phyloP scores from a whole-genome alignment of 805 yeast genomes.

The Candida orba region DNA sequence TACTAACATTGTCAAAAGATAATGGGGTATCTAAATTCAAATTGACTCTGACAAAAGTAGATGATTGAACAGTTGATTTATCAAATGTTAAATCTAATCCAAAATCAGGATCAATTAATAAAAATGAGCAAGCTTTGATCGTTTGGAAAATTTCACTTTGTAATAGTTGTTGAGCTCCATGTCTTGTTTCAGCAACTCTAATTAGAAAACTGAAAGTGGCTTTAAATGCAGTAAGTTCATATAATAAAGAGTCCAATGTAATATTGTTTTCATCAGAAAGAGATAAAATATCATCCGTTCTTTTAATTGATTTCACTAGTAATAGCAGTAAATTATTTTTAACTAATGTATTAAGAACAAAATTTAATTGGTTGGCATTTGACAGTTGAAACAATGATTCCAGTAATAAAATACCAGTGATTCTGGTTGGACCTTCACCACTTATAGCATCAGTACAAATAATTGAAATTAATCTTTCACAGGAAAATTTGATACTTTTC shows the following conservation, averaged over 20 bases:
- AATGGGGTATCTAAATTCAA: slow-evolving; percentile 49
- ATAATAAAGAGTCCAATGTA: slow-evolving; percentile 47
- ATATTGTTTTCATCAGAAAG: slow-evolving; percentile 30
- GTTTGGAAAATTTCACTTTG: slow-evolving; percentile 67
- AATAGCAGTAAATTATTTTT: slow-evolving; percentile 59
- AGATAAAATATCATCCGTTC: slow-evolving; percentile 57
- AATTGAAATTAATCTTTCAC: slow-evolving; percentile 56
- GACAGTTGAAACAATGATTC: slow-evolving; percentile 59
- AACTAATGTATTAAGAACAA: slow-evolving; percentile 53
- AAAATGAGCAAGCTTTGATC: slow-evolving; percentile 47
- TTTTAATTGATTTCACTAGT: slow-evolving; percentile 58
- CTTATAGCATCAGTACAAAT: slow-evolving; percentile 73
- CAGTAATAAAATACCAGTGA: slow-evolving; percentile 68
- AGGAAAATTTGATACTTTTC: slow-evolving; percentile 46
- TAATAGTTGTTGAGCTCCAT: slow-evolving; percentile 70
- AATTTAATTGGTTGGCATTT: slow-evolving; percentile 40
- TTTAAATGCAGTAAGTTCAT: slow-evolving; percentile 73
- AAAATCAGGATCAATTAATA: slow-evolving; percentile 70
- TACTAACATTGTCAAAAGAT: slow-evolving; percentile 25
- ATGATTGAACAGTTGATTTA: slow-evolving; percentile 24
- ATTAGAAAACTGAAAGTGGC: slow-evolving; percentile 61
- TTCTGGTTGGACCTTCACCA: slow-evolving; percentile 70
- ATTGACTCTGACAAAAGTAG: slow-evolving; percentile 34
- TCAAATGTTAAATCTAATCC: slow-evolving; percentile 52
- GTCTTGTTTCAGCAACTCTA: slow-evolving; percentile 66